phyloP scores from a whole-genome alignment of 2,329 filamentous ascomycete genomes.

The Aspergillus pseudoglaucus region DNA sequence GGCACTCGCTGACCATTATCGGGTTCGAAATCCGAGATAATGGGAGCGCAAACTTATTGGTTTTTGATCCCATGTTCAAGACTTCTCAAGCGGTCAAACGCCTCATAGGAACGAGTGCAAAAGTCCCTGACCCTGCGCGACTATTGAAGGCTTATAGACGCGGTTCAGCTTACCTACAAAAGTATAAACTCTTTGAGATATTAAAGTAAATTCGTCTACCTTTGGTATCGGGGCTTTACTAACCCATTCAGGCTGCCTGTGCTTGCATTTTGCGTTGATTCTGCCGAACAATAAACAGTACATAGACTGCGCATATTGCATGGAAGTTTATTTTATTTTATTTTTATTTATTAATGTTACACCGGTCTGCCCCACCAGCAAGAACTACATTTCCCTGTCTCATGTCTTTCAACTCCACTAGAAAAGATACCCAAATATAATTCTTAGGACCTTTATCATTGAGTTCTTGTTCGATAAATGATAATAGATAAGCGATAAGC shows the following conservation, averaged over 20 bases:
- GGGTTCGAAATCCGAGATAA: conserved; percentile 67
- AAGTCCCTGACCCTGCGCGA: conserved; percentile 43
- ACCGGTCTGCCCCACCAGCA: no score
- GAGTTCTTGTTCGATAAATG: background rate
- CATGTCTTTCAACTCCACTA: background rate
- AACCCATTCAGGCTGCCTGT: conserved; percentile 6
- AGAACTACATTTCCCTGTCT: no score
- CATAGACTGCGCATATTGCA: background rate
- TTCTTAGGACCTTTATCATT: background rate
- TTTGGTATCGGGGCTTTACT: background rate
- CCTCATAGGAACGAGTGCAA: conserved; percentile 44
- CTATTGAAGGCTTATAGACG: conserved; percentile 69
- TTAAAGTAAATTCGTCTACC: conserved; percentile 49
- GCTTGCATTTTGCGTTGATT: background rate
- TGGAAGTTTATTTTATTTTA: no score
- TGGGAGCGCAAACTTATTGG: conserved; percentile 63
- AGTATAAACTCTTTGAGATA: conserved; percentile 71
- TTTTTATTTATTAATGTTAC: no score
- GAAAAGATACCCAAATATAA: background rate
- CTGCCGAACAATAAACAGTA: background rate
- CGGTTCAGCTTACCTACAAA: conserved; percentile 59
- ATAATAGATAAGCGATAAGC: background rate
- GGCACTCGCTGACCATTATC: conserved; percentile 85
- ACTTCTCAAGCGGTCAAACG: conserved; percentile 59
- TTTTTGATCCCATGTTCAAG: conserved; percentile 81